Evolutionary conservation across 2,329 filamentous ascomycete species (phyloP), one percentile per base, ranked within the genome.

Genomic region (Chaetomiaceae sp.): DNA sequence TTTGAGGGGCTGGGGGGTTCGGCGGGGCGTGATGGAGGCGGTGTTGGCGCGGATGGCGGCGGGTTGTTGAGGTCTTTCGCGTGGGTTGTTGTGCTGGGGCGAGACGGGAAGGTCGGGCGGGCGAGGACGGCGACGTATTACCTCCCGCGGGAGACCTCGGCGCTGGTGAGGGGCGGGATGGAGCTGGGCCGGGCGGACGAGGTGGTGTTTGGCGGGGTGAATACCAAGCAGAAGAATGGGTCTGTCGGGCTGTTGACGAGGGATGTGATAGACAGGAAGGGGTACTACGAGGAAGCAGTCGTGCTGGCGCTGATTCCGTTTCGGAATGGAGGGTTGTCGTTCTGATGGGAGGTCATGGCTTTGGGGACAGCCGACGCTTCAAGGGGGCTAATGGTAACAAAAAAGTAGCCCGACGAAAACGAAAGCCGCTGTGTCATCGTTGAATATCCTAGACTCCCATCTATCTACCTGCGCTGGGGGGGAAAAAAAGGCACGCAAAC

Each of bases 181-280:
- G 70, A 73, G 54, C 51, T 73, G 46, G 70, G 70, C 0, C 59
- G 69, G 7, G 70, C 70, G 3, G 69, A 71, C 48, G 68, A 73
- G 47, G 25, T 57, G 19, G 58, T 72, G 0, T 70, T 70, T 59
- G 68, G 68, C 4, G 58, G 60, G 56, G 60, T 58, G 19, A 66
- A 71, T 53, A 68, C 67, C 16, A 73, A 69, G 57, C 66, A 68
- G 35, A 56, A 60, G 45, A 67, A 63, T 49, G 70, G 71, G 4
- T 70, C 66, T 2, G 69, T 71, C 23, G 71, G 70, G 1, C 55
- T 73, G 30, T 55, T 73, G 57, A 73, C 70, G 2, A 68, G 61
- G 0, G 66, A 68, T 35, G 61, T 68, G 17, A 56, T 72, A 12
- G 63, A 66, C 37, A 62, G 70, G 40, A 60, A 63, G n/a, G 60